A percentile compares a stretch with the other conserved stretches of the same genome.
phyloP scores from a whole-genome alignment of 2,329 filamentous ascomycete genomes.

The Lachnellula arida region DNA sequence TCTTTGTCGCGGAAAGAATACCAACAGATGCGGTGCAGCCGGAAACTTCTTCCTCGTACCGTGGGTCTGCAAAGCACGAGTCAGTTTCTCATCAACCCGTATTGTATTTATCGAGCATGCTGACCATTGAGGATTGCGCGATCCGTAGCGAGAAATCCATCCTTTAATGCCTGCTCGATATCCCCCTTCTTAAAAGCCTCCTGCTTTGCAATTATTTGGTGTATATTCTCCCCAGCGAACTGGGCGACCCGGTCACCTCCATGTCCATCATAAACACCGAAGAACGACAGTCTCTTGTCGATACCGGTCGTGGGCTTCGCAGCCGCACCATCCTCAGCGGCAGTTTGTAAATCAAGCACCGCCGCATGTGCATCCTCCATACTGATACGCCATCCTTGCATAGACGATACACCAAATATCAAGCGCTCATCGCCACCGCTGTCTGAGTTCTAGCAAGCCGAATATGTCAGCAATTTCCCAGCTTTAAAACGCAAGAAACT shows the following conservation, averaged over 20 bases:
- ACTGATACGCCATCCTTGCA: slow-evolving; percentile 99
- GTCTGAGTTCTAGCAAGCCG: slow-evolving; percentile 65
- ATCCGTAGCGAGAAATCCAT: slow-evolving; percentile 94
- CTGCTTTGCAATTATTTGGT: slow-evolving; percentile 92
- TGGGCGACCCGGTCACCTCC: slow-evolving; percentile 94
- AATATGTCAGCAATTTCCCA: slow-evolving; percentile 25
- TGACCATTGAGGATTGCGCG: slow-evolving; percentile 92
- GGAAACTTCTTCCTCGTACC: slow-evolving; percentile 96
- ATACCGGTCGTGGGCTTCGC: slow-evolving; percentile 52
- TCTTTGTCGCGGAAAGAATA: slow-evolving; percentile 83
- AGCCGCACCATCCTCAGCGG: slow-evolving; percentile 41
- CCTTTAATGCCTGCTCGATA: slow-evolving; percentile 93
- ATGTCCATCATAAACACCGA: slow-evolving; percentile 97
- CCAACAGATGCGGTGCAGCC: slow-evolving; percentile 94
- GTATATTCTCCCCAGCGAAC: slow-evolving; percentile 87
- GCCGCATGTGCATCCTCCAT: slow-evolving; percentile 97
- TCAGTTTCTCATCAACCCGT: slow-evolving; percentile 18
- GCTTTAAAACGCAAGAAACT: background rate
- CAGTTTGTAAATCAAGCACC: slow-evolving; percentile 76
- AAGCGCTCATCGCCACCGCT: slow-evolving; percentile 90
- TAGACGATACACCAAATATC: slow-evolving; percentile 90
- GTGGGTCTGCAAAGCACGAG: slow-evolving; percentile 64
- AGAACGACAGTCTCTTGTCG: slow-evolving; percentile 78
- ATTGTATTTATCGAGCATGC: slow-evolving; percentile 8
- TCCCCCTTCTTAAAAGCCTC: slow-evolving; percentile 87